Base-by-base conservation (phyloP, 1,139 yeast species). In the Debaryomyces singareniensis region DNA sequence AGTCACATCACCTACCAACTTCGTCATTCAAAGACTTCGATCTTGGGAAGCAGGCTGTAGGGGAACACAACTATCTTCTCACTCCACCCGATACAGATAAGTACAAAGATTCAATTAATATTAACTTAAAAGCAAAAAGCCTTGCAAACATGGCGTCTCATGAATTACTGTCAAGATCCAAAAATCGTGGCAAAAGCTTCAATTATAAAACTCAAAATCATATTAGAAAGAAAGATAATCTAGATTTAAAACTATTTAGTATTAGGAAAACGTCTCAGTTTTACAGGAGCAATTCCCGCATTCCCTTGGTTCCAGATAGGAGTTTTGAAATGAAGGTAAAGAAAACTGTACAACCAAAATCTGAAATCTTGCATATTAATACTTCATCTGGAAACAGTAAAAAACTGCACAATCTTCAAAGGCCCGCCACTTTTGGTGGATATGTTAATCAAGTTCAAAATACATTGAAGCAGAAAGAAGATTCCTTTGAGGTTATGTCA, bases 181-280 rank as follows among this genome's bases (percentile, higher is more conserved):
- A 10, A 6, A 12, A 6, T 12, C 13, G 13, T 10, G 15, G 15
- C 5, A 5, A 12, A 14, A 5, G 26, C 10, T 11, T 9, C 24
- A 13, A 10, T 20, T 28, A 13, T 10, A 18, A 9, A 26, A 35
- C 32, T 28, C 39, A 31, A 30, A 31, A 35, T 31, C n/a, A n/a
- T n/a, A n/a, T n/a, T n/a, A n/a, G n/a, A n/a, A n/a, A n/a, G n/a
- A 32, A 34, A 29, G 37, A 22, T 26, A 33, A 15, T 24, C n/a
- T n/a, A n/a, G n/a, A 14, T 24, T 5, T 62, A 31, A 53, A 53
- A 35, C 47, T 62, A 30, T 62, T 53, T 37, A 53, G 59, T 30
- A 58, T 62, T 29, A 61, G 55, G 36, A 58, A 54, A 34, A 38
- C 43, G 28, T 53, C 61, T 14, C 46, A 53, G 12, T 55, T 45